Evolutionary conservation across 2,329 filamentous ascomycete genomes (phyloP).

Genomic region (Botrytis paeoniae): DNA sequence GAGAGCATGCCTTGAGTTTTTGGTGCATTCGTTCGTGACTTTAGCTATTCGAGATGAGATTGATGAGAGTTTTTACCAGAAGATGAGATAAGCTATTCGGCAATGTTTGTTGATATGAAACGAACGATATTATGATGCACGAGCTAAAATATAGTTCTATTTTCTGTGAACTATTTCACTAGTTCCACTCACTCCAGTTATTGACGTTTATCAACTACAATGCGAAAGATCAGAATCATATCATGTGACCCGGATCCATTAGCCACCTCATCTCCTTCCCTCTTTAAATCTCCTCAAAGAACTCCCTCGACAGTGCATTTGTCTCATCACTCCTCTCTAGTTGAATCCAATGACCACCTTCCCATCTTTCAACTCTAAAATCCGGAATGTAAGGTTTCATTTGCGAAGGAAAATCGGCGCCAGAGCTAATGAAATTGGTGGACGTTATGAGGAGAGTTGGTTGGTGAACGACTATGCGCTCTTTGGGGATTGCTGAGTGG

Average conservation of each 20-base stretch:
- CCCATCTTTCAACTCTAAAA: conserved; percentile 24
- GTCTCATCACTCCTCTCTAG: conserved; percentile 26
- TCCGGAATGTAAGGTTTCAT: conserved; percentile 18
- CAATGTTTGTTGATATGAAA: not conserved
- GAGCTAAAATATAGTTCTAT: not conserved
- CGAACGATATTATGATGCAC: not conserved
- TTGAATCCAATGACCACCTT: conserved; percentile 32
- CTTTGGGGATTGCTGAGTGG: conserved; percentile 11
- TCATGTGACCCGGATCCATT: not conserved
- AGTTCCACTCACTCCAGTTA: not conserved
- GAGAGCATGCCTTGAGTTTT: not conserved
- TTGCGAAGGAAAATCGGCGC: conserved; percentile 20
- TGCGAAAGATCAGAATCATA: no score
- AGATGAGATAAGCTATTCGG: not conserved
- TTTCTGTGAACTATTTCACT: not conserved
- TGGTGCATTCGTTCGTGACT: not conserved
- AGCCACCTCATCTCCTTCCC: not conserved
- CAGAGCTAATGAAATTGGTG: conserved; percentile 23
- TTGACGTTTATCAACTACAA: not conserved
- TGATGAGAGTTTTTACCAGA: not conserved
- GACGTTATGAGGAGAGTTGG: conserved; percentile 25
- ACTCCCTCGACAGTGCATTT: conserved; percentile 20
- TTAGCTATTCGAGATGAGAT: not conserved
- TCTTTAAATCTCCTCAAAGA: conserved; percentile 9
- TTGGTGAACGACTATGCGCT: conserved; percentile 16